Conservation (phyloP, 2,329 filamentous ascomycete species). For the Blastomyces parvus region DNA sequence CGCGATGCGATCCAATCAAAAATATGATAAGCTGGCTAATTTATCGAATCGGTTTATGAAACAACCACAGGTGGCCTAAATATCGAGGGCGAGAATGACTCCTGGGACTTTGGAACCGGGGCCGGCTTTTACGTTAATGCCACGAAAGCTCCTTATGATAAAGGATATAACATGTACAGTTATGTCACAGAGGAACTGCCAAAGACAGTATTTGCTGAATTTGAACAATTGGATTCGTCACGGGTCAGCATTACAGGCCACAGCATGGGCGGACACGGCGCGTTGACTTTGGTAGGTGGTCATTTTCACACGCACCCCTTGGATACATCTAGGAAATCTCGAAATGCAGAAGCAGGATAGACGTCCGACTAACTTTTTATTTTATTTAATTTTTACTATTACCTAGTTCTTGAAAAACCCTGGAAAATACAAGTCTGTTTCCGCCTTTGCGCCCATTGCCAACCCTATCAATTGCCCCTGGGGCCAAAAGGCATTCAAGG, state of each 20-base stretch:
- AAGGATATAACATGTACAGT: slow-evolving; percentile 86
- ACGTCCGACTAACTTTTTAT: neutral
- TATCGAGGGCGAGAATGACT: slow-evolving; percentile 74
- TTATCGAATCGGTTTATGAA: neutral
- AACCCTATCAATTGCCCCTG: slow-evolving; percentile 82
- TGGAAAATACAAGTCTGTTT: slow-evolving; percentile 77
- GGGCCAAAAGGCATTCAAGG: slow-evolving; percentile 89
- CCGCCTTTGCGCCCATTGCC: slow-evolving; percentile 79
- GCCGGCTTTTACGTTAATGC: slow-evolving; percentile 95
- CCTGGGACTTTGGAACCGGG: slow-evolving; percentile 83
- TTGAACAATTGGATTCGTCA: slow-evolving; percentile 58
- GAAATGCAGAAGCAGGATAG: neutral
- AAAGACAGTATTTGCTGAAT: slow-evolving; percentile 59
- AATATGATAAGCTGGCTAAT: neutral
- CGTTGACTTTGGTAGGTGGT: slow-evolving; percentile 59
- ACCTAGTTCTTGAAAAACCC: slow-evolving; percentile 75
- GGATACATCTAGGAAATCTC: neutral
- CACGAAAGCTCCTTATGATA: slow-evolving; percentile 60
- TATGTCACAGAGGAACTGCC: slow-evolving; percentile 91
- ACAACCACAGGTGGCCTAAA: slow-evolving; percentile 54
- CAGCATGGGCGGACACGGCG: slow-evolving; percentile 95
- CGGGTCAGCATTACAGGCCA: slow-evolving; percentile 83
- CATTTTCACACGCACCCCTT: neutral
- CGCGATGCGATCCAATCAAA: neutral
- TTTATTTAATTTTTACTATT: neutral